Base-by-base conservation (phyloP, 2,329 filamentous ascomycete genomes). In the Colletotrichum karsti region DNA sequence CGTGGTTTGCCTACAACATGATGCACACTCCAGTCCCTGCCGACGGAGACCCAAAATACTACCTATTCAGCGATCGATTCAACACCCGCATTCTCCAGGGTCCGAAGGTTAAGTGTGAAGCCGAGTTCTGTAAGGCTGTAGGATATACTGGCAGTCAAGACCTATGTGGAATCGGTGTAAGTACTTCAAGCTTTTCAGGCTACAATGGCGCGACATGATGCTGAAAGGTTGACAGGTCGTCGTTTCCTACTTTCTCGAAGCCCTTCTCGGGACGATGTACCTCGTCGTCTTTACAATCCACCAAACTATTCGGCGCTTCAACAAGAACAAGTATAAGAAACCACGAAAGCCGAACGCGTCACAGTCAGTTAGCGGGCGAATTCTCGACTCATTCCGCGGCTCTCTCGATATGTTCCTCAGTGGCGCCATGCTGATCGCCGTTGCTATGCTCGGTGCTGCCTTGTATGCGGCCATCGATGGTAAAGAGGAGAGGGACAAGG, bases 331-430 rank as follows among this genome's bases (percentile, higher is more conserved):
- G 12, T 62, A 54, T 30, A 41, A 56, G 18, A 68, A 65, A 28
- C 53, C 66, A 9, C 24, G 24, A 4, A 30, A 67, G 33, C 30
- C 50, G 26, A 28, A n/a, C 46, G 24, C 26, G n/a, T 15, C 46
- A 4, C 48, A 57, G 15, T 50, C 28, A 4, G 15, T 59, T 15
- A 39, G 60, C 10, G 54, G 28, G 7, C 46, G 65, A 1, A 35
- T 68, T 15, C 30, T 68, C 12, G 67, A 69, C 28, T 59, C 67
- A 10, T 69, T 69, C 53, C 67, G 67, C 22, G 67, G 67, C 20
- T 69, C 67, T 3, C 22, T 69, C 8, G 57, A 69, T 53, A 66
- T 67, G 58, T 69, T 69, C 5, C 33, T 69, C 13, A 58, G 63
- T 13, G 57, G 57, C 2, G 58, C 67, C 20, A 69, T 66, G 58